Conservation (phyloP, 2,329 filamentous ascomycete species). For the Hypoxylon sp. region DNA sequence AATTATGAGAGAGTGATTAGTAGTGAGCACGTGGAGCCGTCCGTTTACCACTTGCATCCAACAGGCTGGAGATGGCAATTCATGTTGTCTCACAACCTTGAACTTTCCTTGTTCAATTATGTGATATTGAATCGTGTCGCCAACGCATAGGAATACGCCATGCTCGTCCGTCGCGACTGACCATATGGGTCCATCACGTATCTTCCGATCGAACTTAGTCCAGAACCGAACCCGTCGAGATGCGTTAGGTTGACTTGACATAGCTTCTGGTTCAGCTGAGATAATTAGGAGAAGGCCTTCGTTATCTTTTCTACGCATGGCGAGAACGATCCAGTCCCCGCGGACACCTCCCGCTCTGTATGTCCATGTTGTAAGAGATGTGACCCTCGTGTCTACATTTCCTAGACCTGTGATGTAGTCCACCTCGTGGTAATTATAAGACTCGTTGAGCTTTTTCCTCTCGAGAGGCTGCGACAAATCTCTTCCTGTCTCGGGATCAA, state of each 20-base stretch:
- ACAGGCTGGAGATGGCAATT: slow-evolving; percentile 68
- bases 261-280: slow-evolving; percentile 58
- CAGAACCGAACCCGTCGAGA: slow-evolving; percentile 64
- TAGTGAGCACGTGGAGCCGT: slow-evolving; percentile 67
- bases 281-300: slow-evolving; percentile 70
- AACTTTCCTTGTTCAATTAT: slow-evolving; percentile 70
- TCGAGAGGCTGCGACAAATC: slow-evolving; percentile 63
- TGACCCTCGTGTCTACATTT: slow-evolving; percentile 66
- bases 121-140: slow-evolving; percentile 69
- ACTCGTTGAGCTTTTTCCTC: slow-evolving; percentile 50
- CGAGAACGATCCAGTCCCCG: slow-evolving; percentile 75
- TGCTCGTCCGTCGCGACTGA: slow-evolving; percentile 69
- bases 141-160: slow-evolving; percentile 70
- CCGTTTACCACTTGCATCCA: slow-evolving; percentile 64
- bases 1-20: slow-evolving; percentile 68
- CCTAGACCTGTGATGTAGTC: slow-evolving; percentile 71
- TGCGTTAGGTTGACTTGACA: slow-evolving; percentile 45
- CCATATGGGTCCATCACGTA: slow-evolving; percentile 64
- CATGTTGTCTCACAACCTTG: slow-evolving; percentile 61
- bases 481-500: slow-evolving; percentile 69
- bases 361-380: slow-evolving; percentile 37
- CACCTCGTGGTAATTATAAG: slow-evolving; percentile 51
- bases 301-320: slow-evolving; percentile 58
- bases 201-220: slow-evolving; percentile 65
- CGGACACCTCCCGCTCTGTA: slow-evolving; percentile 59